These are phyloP conservation scores for Peronospora belbahrii DNA, from an alignment of 352 stramenopile genomes.

Conservation along the genomic window DNA sequence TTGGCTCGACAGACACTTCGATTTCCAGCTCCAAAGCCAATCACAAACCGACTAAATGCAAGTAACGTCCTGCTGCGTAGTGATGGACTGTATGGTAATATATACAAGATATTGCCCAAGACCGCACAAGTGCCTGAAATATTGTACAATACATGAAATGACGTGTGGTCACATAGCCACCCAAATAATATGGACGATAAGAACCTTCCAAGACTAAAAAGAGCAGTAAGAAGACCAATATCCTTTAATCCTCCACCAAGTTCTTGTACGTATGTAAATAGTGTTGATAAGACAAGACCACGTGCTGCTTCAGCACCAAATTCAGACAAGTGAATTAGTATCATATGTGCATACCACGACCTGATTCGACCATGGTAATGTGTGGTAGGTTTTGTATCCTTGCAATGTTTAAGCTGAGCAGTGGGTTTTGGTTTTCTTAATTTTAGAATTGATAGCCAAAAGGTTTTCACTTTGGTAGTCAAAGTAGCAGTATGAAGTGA, in stretches of 20 bases:
- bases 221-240: conserved; percentile 48
- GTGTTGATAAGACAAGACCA: conserved; percentile 53
- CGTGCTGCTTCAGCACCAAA: conserved; percentile 53
- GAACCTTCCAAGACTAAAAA: conserved; percentile 57
- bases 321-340: conserved; percentile 47
- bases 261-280: conserved; percentile 54
- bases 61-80: conserved; percentile 37
- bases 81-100: conserved; percentile 36
- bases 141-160: conserved; percentile 54
- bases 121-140: conserved; percentile 31
- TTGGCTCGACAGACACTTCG: conserved; percentile 66
- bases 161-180: conserved; percentile 50
- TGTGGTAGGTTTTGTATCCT: background rate
- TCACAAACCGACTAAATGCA: conserved; percentile 47
- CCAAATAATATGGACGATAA: conserved; percentile 58
- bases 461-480: conserved; percentile 1
- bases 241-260: conserved; percentile 51
- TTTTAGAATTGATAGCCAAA: background rate
- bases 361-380: conserved; percentile 2
- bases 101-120: conserved; percentile 51
- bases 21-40: conserved; percentile 65
- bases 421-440: no score
- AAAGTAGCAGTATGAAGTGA: background rate
- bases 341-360: conserved; percentile 52
- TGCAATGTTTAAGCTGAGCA: no score